Percentiles rank a stretch among this genome's conserved stretches.
Conservation (phyloP, 345 rosid species). For the Gossypium bickii region DNA sequence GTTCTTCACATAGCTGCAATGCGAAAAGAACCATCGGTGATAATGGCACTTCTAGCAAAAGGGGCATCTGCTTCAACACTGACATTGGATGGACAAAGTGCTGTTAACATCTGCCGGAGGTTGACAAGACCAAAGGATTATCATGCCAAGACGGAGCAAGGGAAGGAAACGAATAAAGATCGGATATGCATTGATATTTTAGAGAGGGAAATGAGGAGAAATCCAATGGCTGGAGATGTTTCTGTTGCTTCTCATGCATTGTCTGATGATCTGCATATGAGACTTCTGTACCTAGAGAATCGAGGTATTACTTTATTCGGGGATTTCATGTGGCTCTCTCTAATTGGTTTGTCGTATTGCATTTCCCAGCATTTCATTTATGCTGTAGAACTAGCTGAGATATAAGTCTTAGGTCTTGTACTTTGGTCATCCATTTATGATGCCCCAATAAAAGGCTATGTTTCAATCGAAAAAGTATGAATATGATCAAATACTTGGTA, state of each 20-base stretch:
- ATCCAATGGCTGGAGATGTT: conserved; percentile 52
- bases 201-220: conserved; percentile 80
- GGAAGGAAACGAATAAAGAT: conserved; percentile 74
- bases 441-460: not conserved
- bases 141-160: conserved; percentile 59
- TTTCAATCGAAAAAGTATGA: not conserved
- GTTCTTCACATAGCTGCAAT: conserved; percentile 89
- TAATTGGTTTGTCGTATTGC: not conserved
- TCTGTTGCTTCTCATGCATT: conserved; percentile 45
- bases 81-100: conserved; percentile 74
- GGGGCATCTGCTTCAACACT: conserved; percentile 71
- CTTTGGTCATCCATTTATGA: not conserved
- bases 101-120: conserved; percentile 76
- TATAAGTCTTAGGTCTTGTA: not conserved
- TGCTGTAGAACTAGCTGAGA: not conserved
- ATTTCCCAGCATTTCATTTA: not conserved
- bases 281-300: conserved; percentile 81
- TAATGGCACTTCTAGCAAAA: conserved; percentile 61
- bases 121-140: conserved; percentile 88
- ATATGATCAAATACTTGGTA: not conserved
- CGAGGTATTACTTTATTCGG: conserved; percentile 53
- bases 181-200: conserved; percentile 76
- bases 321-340: not conserved
- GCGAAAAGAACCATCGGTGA: conserved; percentile 72
- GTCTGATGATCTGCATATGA: conserved; percentile 84